Base-by-base conservation (phyloP, 2,329 filamentous ascomycete species). In the Curvularia sp. region DNA sequence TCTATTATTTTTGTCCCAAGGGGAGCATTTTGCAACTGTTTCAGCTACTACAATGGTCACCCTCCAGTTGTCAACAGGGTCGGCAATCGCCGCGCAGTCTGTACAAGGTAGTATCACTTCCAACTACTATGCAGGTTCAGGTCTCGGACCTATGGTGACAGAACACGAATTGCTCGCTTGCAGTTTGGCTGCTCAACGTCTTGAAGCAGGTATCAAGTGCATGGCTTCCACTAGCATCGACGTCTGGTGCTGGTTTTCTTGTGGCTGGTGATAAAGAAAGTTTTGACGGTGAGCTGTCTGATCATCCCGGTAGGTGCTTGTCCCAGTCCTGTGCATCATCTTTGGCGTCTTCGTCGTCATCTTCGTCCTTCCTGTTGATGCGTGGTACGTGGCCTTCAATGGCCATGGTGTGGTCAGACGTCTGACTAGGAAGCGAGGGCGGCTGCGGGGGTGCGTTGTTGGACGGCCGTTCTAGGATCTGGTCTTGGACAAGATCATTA, bases 311-410 rank as follows among this genome's bases (percentile, higher is more conserved):
- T 30, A 76, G 54, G 51, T 72, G 66, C 53, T 71, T 73, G 46
- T 77, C 75, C 75, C 74, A 77, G 44, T 77, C 75, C 24, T 74
- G 64, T 24, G 54, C 53, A 50, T 68, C 69, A 28, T 73, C 65
- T 8, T 70, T 64, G 31, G 2, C 10, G 5, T 70, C 68, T 0
- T 68, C 66, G 30, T 48, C 67, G 2, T 68, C 62, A 18, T 61
- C 62, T 30, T 56, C 44, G 1, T 56, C 62, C 24, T 58, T 62
- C 8, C 62, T 56, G 49, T 69, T 62, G 42, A 61, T 57, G 13
- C 67, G 67, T 13, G 76, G 76, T 8, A 77, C 61, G 48, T 78
- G 75, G 4, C 76, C 76, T 57, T 78, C 76, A 33, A 78, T 77
- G 18, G 73, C 72, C 68, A 75, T 68, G 50, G 76, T 75, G 4